Percentiles rank a stretch among this genome's conserved stretches.
phyloP scores from a whole-genome alignment of 2,329 filamentous ascomycete genomes.

The Orbilia javanica region DNA sequence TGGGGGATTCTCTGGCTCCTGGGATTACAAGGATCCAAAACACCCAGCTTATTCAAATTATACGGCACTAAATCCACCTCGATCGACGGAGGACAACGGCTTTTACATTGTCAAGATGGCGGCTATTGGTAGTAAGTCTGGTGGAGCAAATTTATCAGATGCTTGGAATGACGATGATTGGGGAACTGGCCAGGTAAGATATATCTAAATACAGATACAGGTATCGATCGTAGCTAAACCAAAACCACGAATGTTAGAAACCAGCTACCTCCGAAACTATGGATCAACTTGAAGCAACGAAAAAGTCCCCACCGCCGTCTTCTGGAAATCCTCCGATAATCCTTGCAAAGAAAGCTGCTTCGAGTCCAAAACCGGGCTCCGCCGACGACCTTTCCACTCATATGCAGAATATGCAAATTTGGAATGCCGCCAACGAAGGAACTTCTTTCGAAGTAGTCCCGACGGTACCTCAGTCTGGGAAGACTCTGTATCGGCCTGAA shows the following conservation, averaged over 20 bases:
- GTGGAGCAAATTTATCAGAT: constrained; percentile 9
- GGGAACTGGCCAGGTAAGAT: constrained; percentile 30
- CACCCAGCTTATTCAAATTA: background rate
- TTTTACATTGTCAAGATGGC: constrained; percentile 29
- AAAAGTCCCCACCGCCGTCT: background rate
- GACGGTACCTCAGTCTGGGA: constrained; percentile 47
- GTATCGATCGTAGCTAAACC: constrained; percentile 17
- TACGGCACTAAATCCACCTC: background rate
- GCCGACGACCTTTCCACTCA: constrained; percentile 45
- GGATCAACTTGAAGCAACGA: constrained; percentile 28
- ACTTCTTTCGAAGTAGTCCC: constrained; percentile 48
- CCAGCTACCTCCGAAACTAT: constrained; percentile 17
- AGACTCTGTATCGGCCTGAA: constrained; percentile 61
- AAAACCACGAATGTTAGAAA: constrained; percentile 7
- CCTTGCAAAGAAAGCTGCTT: constrained; percentile 44
- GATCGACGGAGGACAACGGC: background rate
- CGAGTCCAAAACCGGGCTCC: constrained; percentile 19
- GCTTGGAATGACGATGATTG: constrained; percentile 56
- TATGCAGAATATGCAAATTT: constrained; percentile 55
- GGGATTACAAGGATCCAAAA: constrained; percentile 18
- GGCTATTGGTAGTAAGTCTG: constrained; percentile 21
- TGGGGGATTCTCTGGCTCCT: constrained; percentile 7
- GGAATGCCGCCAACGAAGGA: constrained; percentile 55
- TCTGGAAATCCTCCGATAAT: constrained; percentile 33
- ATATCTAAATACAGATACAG: background rate